Evolutionary conservation across 2,329 filamentous ascomycete species (phyloP), one percentile per base, ranked within the genome.

Genomic region (Didymella exigua): DNA sequence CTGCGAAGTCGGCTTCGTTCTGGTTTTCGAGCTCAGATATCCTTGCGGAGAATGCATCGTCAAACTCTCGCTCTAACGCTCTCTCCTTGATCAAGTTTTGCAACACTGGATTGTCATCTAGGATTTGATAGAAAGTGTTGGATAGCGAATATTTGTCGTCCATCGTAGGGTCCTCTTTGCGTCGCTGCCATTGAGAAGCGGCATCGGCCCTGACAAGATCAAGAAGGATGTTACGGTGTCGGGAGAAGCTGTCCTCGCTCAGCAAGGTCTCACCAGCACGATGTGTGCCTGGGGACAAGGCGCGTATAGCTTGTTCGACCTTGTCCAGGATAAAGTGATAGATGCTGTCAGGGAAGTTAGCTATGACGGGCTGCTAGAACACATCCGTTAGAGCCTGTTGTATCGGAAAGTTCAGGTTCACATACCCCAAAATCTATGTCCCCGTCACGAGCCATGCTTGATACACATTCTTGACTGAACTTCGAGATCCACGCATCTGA

Each of bases 1-100:
- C 45, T 3, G 66, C 59, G 43, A 77, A 73, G 0, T 63, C 61
- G 3, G 54, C 49, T 49, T 75, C 71, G 30, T 66, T 70, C 10
- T 63, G 48, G 4, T 57, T 48, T 59, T 75, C 72, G 6, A 74
- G 48, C 13, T 58, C 31, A 0, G 67, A 47, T 13, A 75, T 57
- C n/a, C 54, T 47, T 23, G 36, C 43, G 50, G 61, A 67, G 58
- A 72, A 75, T 7, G 54, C 51, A 1, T 66, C 60, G 8, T 71
- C 67, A 9, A 66, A 33, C 1, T 58, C 48, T 14, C 61, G 66
- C n/a, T 66, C 59, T 3, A 62, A 41, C 1, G 53, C 36, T 21
- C 66, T 63, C 11, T 70, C 62, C 19, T 62, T 56, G 29, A 54
- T 37, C 9, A 73, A 19, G 18, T 58, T 49, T 11, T 48, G 29